Conservation (phyloP, 2,329 filamentous ascomycete species). For the Botryotinia convoluta region DNA sequence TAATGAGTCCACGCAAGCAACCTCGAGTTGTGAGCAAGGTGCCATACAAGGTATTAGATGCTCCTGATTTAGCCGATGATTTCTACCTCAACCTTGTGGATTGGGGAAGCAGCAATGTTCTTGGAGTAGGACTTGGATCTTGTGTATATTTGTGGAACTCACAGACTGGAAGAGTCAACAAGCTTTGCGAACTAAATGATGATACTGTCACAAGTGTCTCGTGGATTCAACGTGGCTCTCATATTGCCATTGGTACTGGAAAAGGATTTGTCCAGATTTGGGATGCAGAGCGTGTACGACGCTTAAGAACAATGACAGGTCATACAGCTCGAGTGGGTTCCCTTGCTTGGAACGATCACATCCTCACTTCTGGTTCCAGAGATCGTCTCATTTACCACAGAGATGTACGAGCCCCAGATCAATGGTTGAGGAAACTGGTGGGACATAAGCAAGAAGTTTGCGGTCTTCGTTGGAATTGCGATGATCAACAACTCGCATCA, state of each 20-base stretch:
- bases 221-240: slow-evolving; percentile 97
- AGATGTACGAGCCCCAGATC: slow-evolving; percentile 88
- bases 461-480: slow-evolving; percentile 93
- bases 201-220: slow-evolving; percentile 95
- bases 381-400: slow-evolving; percentile 94
- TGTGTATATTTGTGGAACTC: slow-evolving; percentile 99
- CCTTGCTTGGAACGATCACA: slow-evolving; percentile 96
- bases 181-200: slow-evolving; percentile 87
- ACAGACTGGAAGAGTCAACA: slow-evolving; percentile 83
- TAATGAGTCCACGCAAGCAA: slow-evolving; percentile 84
- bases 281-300: slow-evolving; percentile 84
- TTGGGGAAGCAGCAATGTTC: slow-evolving; percentile 92
- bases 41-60: slow-evolving; percentile 95
- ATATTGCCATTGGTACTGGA: slow-evolving; percentile 90
- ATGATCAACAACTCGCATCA: slow-evolving; percentile 90
- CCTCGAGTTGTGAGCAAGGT: slow-evolving; percentile 92
- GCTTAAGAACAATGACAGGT: slow-evolving; percentile 92
- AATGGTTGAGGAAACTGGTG: slow-evolving; percentile 81
- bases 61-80: slow-evolving; percentile 92
- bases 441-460: slow-evolving; percentile 99
- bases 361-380: slow-evolving; percentile 89
- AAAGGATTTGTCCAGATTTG: slow-evolving; percentile 96
- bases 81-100: slow-evolving; percentile 98
- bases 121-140: slow-evolving; percentile 87
- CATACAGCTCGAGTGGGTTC: slow-evolving; percentile 92